These are phyloP conservation scores for Chlamydomonas urium DNA, from an alignment of 139 green algal genomes.

Conservation along the genomic window DNA sequence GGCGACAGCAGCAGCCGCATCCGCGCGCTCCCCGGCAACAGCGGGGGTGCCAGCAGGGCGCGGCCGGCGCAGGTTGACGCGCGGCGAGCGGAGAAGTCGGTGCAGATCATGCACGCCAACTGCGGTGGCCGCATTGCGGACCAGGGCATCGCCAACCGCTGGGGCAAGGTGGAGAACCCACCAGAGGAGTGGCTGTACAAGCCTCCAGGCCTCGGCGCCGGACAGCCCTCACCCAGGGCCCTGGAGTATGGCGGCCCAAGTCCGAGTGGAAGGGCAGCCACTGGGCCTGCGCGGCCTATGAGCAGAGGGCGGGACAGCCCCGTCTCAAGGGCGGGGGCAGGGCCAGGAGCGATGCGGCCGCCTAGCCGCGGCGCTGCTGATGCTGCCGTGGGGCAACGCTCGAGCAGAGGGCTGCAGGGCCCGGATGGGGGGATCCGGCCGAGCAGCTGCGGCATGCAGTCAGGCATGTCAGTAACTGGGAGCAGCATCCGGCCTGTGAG, in stretches of 20 bases:
- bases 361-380: not conserved
- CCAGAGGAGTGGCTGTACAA: not conserved
- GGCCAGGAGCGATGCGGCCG: too few relatives aligned
- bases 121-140: conserved; percentile 29
- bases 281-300: not conserved
- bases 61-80: conserved; percentile 21
- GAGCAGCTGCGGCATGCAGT: not conserved
- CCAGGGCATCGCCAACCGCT: conserved; percentile 31
- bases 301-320: not conserved
- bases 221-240: too few relatives aligned
- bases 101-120: conserved; percentile 41
- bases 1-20: not conserved
- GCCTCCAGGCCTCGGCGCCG: not conserved
- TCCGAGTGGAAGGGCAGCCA: not conserved
- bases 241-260: not conserved
- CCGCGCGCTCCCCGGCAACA: not conserved
- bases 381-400: not conserved
- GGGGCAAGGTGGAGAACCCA: conserved; percentile 11
- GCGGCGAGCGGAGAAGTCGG: conserved; percentile 30
- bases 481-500: not conserved
- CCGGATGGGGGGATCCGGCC: too few relatives aligned
- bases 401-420: too few relatives aligned
- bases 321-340: not conserved
- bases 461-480: not conserved
- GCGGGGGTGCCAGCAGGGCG: conserved; percentile 21